Evolutionary conservation across 2,329 filamentous ascomycete species (phyloP).

Genomic region (Phialophora expanda): DNA sequence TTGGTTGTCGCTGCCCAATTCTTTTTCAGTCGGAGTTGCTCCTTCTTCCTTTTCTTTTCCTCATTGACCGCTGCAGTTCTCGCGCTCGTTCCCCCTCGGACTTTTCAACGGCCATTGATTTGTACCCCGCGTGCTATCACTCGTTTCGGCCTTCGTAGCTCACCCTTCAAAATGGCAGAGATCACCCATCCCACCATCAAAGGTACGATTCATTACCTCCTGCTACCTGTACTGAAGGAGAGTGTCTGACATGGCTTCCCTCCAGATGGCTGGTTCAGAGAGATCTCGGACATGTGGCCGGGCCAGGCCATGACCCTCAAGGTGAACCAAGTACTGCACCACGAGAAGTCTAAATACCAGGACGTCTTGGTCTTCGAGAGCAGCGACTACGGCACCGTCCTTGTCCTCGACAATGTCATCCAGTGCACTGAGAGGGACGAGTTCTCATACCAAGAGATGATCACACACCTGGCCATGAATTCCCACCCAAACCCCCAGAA

Average conservation of each 20-base stretch:
- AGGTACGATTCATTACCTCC: conserved; percentile 55
- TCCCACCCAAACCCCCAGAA: conserved; percentile 98
- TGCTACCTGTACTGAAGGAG: background rate
- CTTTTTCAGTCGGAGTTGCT: conserved; percentile 1
- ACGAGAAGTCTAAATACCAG: conserved; percentile 99
- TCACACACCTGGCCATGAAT: conserved; percentile 97
- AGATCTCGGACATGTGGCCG: conserved; percentile 99
- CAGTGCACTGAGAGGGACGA: conserved; percentile 98
- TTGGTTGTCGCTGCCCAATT: conserved; percentile 16
- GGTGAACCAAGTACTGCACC: conserved; percentile 96
- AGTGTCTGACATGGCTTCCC: background rate
- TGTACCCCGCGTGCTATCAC: conserved; percentile 25
- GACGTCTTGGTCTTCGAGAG: conserved; percentile 99
- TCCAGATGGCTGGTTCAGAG: conserved; percentile 99
- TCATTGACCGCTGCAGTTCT: background rate
- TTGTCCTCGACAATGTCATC: conserved; percentile 98
- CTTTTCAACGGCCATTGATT: conserved; percentile 16
- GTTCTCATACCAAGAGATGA: conserved; percentile 99
- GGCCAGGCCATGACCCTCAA: conserved; percentile 98
- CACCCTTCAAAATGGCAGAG: conserved; percentile 61
- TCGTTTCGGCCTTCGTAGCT: conserved; percentile 16
- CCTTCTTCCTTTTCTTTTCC: conserved; percentile 2
- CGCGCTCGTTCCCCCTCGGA: conserved; percentile 8
- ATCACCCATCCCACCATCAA: conserved; percentile 78
- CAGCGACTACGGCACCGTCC: conserved; percentile 91